These are phyloP conservation scores for Exophiala spinifera DNA, from an alignment of 2,329 filamentous ascomycete species.

Conservation along the genomic window DNA sequence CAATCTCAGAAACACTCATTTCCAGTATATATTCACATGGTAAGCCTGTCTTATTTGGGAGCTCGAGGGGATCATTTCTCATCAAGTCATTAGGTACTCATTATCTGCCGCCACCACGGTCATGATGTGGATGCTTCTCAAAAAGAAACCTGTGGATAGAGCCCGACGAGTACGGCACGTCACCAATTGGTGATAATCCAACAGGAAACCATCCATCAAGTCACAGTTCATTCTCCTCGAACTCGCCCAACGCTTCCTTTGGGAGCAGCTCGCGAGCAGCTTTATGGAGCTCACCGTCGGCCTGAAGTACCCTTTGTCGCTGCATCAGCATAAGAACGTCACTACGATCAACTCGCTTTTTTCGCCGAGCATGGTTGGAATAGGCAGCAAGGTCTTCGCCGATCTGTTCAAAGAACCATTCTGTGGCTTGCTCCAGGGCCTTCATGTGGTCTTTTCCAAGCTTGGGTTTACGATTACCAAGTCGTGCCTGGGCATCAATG, in stretches of 20 bases:
- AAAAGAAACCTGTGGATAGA: constrained; percentile 74
- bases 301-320: constrained; percentile 42
- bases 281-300: constrained; percentile 22
- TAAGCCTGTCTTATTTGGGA: constrained; percentile 47
- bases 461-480: constrained; percentile 67
- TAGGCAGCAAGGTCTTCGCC: constrained; percentile 77
- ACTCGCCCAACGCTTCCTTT: constrained; percentile 75
- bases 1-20: constrained; percentile 91
- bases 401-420: constrained; percentile 89
- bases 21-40: constrained; percentile 99
- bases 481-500: constrained; percentile 37
- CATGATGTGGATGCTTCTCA: constrained; percentile 95
- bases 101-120: constrained; percentile 79
- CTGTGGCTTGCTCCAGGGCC: constrained; percentile 74
- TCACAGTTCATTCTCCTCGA: constrained; percentile 56
- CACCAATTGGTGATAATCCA: constrained; percentile 63
- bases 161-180: constrained; percentile 72
- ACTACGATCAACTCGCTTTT: constrained; percentile 73
- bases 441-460: constrained; percentile 71
- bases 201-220: background rate
- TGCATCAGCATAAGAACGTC: constrained; percentile 80
- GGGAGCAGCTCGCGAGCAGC: constrained; percentile 81
- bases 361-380: constrained; percentile 75
- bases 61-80: constrained; percentile 15
- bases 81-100: constrained; percentile 67